Conservation (phyloP, 78 protist genomes). For the Dictyostelium discoideum region dicty_2.7 NC_007090.3:4762001-4762500, state of each 20-base stretch:
- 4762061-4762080: constrained; percentile 83
- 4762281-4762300: constrained; percentile 75
- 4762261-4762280: not conserved
- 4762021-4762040: constrained; percentile 68
- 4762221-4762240: not conserved
- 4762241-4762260: not conserved
- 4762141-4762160: constrained; percentile 43
- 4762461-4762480: constrained; percentile 77
- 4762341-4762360: constrained; percentile 83
- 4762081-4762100: constrained; percentile 43
- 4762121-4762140: constrained; percentile 22
- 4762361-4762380: constrained; percentile 79
- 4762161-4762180: constrained; percentile 18
- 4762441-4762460: constrained; percentile 79
- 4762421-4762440: constrained; percentile 70
- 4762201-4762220: not conserved
- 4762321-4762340: constrained; percentile 73
- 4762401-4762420: constrained; percentile 81
- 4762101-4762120: constrained; percentile 66
- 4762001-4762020: constrained; percentile 81
- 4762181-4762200: constrained; percentile 31
- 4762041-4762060: constrained; percentile 60
- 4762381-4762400: constrained; percentile 80
- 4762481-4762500: constrained; percentile 83
- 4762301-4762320: constrained; percentile 59